Conservation (phyloP, 2,329 filamentous ascomycete genomes). For the Chaetomium strumarium region DNA sequence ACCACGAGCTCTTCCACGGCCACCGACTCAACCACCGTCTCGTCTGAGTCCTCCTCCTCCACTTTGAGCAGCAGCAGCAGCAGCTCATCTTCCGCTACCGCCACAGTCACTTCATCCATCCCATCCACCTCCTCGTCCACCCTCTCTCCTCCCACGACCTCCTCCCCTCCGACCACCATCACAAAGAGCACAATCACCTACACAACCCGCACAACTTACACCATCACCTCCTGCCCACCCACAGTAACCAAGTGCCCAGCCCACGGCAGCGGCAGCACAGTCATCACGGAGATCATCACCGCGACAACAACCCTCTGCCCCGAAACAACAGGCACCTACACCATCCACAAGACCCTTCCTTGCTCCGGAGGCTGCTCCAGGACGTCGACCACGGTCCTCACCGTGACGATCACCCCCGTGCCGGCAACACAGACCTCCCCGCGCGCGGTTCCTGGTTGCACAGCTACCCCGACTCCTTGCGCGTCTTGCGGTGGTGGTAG, state of each 20-base stretch:
- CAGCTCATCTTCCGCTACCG: background rate
- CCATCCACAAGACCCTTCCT: background rate
- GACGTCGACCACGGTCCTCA: background rate
- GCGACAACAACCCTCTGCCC: constrained; percentile 17
- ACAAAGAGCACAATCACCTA: constrained; percentile 17
- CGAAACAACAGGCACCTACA: constrained; percentile 17
- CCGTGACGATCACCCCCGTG: constrained; percentile 4
- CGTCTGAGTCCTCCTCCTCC: background rate
- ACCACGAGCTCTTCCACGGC: background rate
- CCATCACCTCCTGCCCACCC: constrained; percentile 20
- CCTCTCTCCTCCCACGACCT: background rate
- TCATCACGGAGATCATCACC: constrained; percentile 14
- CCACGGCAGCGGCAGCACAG: constrained; percentile 7
- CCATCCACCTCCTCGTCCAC: constrained; percentile 2
- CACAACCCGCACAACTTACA: constrained; percentile 14
- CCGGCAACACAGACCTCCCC: background rate
- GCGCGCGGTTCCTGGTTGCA: constrained; percentile 2
- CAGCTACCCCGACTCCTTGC: background rate
- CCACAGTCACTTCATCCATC: background rate
- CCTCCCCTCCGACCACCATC: background rate
- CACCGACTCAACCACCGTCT: background rate
- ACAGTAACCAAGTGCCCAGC: constrained; percentile 14
- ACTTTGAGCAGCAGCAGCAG: no score
- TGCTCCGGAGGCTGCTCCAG: background rate
- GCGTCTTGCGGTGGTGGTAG: background rate